Conservation (phyloP, 2,329 filamentous ascomycete species). For the Ophidiomyces ophidiicola region DNA sequence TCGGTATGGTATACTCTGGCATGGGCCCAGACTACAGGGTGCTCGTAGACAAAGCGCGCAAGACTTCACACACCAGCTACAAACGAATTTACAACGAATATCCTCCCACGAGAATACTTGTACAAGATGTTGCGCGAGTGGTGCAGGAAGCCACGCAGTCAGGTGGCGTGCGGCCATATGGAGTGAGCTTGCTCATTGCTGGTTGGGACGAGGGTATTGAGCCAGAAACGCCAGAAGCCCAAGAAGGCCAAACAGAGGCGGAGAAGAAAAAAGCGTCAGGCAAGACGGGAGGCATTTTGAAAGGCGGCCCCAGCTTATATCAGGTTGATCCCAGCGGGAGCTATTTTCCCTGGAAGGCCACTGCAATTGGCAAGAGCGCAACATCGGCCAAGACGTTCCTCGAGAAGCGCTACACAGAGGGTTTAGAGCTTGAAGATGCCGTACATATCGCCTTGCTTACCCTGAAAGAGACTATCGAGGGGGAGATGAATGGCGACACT, state of each 20-base stretch:
- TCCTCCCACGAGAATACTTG: slow-evolving; percentile 96
- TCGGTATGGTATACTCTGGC: slow-evolving; percentile 98
- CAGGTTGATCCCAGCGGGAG: slow-evolving; percentile 98
- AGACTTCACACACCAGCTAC: slow-evolving; percentile 95
- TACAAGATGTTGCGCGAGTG: slow-evolving; percentile 92
- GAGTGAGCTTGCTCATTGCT: slow-evolving; percentile 86
- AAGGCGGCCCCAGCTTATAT: slow-evolving; percentile 93
- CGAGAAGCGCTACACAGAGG: slow-evolving; percentile 97
- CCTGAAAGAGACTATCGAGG: slow-evolving; percentile 97
- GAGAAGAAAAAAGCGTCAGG: slow-evolving; percentile 59
- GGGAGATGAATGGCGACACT: slow-evolving; percentile 97
- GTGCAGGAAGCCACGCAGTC: slow-evolving; percentile 99
- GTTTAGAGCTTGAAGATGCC: slow-evolving; percentile 90
- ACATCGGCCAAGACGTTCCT: slow-evolving; percentile 98
- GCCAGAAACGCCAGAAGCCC: slow-evolving; percentile 60
- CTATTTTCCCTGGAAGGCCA: slow-evolving; percentile 99
- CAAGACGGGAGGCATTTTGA: slow-evolving; percentile 90
- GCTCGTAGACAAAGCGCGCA: slow-evolving; percentile 92
- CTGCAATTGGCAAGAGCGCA: slow-evolving; percentile 95
- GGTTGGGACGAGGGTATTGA: slow-evolving; percentile 97
- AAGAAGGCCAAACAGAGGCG: slow-evolving; percentile 41
- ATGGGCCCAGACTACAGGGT: slow-evolving; percentile 99
- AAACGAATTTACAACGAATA: slow-evolving; percentile 99
- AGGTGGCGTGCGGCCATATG: slow-evolving; percentile 91
- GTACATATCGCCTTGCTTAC: slow-evolving; percentile 96